phyloP scores from a whole-genome alignment of 176 grass and related monocot genomes.

The Zoysia japonica region DNA sequence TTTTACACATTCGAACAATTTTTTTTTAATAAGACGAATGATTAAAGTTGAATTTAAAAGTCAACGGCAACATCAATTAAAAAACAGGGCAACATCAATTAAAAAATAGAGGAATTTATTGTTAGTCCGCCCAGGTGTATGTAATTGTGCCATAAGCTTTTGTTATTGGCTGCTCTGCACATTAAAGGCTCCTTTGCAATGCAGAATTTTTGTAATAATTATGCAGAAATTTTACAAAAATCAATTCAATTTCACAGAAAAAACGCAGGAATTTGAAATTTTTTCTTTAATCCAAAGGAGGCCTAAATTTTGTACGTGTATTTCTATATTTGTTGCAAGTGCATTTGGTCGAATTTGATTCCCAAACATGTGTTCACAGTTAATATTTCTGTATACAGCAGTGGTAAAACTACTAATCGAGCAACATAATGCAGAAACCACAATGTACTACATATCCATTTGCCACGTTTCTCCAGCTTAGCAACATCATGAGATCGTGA shows the following conservation, averaged over 20 bases:
- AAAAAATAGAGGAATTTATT: no score
- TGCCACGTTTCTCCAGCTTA: constrained; percentile 1
- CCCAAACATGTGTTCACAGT: not conserved
- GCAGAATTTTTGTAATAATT: no score
- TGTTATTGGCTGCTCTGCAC: constrained; percentile 30
- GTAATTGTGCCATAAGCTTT: constrained; percentile 28
- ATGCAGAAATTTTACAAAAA: no score
- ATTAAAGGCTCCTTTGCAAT: not conserved
- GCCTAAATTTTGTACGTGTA: no score
- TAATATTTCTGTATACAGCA: not conserved
- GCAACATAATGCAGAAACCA: constrained; percentile 5
- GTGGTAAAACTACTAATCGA: constrained; percentile 2
- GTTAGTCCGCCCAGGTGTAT: constrained; percentile 14
- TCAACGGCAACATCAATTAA: constrained; percentile 7
- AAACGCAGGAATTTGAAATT: no score
- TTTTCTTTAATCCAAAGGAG: no score
- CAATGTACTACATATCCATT: not conserved
- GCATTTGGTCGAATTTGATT: not conserved
- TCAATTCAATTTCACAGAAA: no score
- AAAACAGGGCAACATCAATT: no score
- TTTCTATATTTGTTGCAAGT: not conserved
- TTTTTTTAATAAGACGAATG: not conserved
- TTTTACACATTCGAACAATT: no score
- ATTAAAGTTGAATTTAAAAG: not conserved
- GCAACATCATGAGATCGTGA: not conserved